Percentiles rank a stretch among this genome's conserved stretches.
Evolutionary conservation across 176 grass and related monocot genomes (phyloP).

Genomic region (Phyllostachys edulis): DNA sequence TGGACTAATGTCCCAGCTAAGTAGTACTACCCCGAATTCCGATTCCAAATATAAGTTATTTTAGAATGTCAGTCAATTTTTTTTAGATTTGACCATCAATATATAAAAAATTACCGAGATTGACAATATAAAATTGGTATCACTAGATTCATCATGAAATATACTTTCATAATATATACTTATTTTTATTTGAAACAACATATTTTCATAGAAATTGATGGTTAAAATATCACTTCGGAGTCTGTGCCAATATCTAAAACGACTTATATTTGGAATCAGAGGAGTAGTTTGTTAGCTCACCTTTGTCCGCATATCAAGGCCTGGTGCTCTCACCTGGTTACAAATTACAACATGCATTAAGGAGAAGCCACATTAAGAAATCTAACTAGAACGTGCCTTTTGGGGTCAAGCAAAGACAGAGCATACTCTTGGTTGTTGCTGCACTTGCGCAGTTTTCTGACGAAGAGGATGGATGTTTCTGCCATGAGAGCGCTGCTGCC

Average conservation of each 20-base stretch:
- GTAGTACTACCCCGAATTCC: not conserved
- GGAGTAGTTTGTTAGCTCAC: conserved; percentile 33
- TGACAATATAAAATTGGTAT: no score
- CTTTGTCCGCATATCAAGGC: conserved; percentile 55
- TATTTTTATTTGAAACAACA: no score
- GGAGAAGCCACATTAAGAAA: conserved; percentile 4
- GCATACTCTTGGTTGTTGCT: conserved; percentile 43
- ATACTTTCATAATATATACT: no score
- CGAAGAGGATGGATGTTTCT: conserved; percentile 14
- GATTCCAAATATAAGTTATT: no score
- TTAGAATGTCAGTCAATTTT: no score
- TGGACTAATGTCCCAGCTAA: not conserved
- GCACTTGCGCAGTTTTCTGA: conserved; percentile 30
- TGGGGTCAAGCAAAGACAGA: conserved; percentile 17
- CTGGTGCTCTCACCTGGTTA: conserved; percentile 37
- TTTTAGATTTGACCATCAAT: no score
- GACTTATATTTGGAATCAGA: no score
- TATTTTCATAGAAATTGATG: no score
- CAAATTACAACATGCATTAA: conserved; percentile 8
- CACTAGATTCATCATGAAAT: no score
- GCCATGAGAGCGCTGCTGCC: conserved; percentile 18
- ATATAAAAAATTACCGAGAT: no score
- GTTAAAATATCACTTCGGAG: no score
- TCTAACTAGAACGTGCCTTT: not conserved
- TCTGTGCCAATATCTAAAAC: no score